A percentile compares a stretch with the other conserved stretches of the same genome.
Evolutionary conservation across 2,329 filamentous ascomycete genomes (phyloP).

Genomic region (Fusarium transvaalense): DNA sequence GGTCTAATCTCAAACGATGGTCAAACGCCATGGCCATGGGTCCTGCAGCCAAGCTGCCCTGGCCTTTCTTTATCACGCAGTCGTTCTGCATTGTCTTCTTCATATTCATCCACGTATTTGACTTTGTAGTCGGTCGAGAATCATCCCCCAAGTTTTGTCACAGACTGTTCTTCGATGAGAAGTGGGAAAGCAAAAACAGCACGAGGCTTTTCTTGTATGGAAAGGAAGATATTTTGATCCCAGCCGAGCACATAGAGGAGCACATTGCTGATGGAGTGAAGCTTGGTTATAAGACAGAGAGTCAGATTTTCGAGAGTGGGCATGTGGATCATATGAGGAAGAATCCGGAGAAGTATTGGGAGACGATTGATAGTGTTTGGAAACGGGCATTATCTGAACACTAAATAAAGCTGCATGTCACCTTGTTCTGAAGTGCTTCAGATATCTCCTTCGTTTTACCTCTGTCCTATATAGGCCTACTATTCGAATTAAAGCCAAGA

Average conservation of each 20-base stretch:
- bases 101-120: neutral
- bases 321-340: constrained; percentile 19
- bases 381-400: neutral
- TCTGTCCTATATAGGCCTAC: neutral
- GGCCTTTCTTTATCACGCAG: neutral
- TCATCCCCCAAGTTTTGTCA: constrained; percentile 3
- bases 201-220: constrained; percentile 7
- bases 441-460: accelerated
- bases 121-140: constrained; percentile 1
- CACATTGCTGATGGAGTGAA: neutral
- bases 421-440: accelerated
- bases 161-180: constrained; percentile 3
- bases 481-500: neutral
- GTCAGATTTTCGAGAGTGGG: constrained; percentile 4
- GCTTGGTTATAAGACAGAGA: neutral
- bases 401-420: accelerated
- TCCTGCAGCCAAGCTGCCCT: neutral
- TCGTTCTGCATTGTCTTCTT: neutral
- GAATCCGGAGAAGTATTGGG: neutral
- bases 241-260: constrained; percentile 7
- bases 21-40: constrained; percentile 17
- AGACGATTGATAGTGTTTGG: neutral
- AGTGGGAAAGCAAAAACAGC: constrained; percentile 6
- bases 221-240: constrained; percentile 1
- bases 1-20: constrained; percentile 15